Percentiles rank a stretch among this genome's conserved stretches.
phyloP scores from a whole-genome alignment of 2,329 filamentous ascomycete species.

The Colletotrichum orchidophilum region DNA sequence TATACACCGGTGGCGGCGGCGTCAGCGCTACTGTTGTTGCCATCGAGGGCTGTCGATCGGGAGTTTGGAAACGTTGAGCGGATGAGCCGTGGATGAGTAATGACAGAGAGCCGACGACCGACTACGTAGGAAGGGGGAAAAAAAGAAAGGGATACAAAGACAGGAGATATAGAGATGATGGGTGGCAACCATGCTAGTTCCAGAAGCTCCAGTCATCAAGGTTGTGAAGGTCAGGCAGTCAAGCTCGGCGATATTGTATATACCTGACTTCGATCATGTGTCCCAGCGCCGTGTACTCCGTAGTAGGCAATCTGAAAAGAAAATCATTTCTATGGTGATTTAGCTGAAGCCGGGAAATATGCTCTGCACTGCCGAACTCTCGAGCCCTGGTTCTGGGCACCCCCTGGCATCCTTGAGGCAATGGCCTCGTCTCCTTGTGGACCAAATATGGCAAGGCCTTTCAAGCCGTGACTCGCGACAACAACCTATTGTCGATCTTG shows the following conservation, averaged over 20 bases:
- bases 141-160: conserved; percentile 3
- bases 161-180: conserved; percentile 8
- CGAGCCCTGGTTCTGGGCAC: not conserved
- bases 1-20: conserved; percentile 7
- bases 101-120: not conserved
- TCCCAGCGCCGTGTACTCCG: not conserved
- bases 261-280: not conserved
- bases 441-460: not conserved
- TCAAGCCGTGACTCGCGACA: conserved; percentile 3
- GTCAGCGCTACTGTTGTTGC: conserved; percentile 6
- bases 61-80: not conserved
- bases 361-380: not conserved
- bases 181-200: not conserved
- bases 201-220: not conserved
- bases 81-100: not conserved
- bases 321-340: not conserved
- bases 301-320: not conserved
- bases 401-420: not conserved
- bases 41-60: not conserved
- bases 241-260: not conserved
- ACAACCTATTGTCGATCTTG: not conserved
- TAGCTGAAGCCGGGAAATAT: not conserved
- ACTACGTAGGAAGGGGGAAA: not conserved
- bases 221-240: not conserved
- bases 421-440: not conserved